Conservation (phyloP, 2,329 filamentous ascomycete species). For the Neopestalotiopsis sp. region DNA sequence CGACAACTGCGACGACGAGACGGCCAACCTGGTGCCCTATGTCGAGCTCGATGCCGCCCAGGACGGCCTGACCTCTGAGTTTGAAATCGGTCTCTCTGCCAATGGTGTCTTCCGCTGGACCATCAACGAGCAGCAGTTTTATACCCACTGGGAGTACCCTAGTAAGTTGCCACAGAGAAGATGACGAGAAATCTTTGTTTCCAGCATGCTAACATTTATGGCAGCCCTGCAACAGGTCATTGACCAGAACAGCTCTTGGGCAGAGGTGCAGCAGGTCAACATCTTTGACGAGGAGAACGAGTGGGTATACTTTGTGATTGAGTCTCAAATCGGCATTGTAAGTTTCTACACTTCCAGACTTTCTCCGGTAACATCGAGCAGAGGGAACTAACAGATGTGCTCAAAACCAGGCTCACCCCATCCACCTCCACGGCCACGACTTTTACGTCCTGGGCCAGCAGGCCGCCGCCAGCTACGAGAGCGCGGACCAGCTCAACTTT, state of each 20-base stretch:
- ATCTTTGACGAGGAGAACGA: conserved; percentile 32
- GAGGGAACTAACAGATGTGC: neutral
- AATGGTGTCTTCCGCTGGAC: conserved; percentile 51
- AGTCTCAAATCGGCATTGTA: conserved; percentile 31
- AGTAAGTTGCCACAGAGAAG: conserved; percentile 32
- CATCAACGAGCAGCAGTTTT: conserved; percentile 52
- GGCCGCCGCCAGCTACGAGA: conserved; percentile 33
- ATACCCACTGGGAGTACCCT: conserved; percentile 52
- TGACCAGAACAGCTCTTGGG: conserved; percentile 29
- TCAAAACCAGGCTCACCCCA: conserved; percentile 35
- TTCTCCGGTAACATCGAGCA: neutral
- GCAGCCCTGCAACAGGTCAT: conserved; percentile 38
- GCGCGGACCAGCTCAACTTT: conserved; percentile 37
- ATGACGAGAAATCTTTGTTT: neutral
- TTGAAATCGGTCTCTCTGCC: conserved; percentile 32
- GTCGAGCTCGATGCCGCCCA: conserved; percentile 38
- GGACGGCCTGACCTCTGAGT: conserved; percentile 30
- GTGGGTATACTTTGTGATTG: conserved; percentile 42
- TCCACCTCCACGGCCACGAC: conserved; percentile 52
- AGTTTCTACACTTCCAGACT: neutral
- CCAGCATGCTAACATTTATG: neutral
- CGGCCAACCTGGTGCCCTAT: conserved; percentile 38
- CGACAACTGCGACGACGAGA: conserved; percentile 41
- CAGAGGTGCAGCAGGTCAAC: conserved; percentile 35
- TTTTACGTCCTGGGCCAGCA: conserved; percentile 43